Base-by-base conservation (phyloP, 2,329 filamentous ascomycete species). In the Diaporthe sp. region DNA sequence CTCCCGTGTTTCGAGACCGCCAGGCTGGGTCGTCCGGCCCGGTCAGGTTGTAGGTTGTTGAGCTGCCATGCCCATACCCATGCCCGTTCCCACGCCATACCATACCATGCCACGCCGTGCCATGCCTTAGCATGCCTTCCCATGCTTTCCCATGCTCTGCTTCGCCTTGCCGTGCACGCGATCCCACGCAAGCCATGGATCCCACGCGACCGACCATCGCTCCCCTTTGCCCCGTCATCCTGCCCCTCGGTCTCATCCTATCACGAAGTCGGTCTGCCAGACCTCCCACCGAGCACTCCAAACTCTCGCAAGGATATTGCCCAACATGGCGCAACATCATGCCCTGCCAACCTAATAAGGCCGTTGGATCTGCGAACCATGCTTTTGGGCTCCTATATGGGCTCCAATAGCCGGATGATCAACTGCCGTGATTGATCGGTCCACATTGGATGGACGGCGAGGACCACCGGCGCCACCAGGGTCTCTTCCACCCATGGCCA, bases 381-480 rank as follows among this genome's bases (percentile, higher is more conserved):
- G 49, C 72, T 49, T 53, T 68, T 39, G 61, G 37, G 28, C 47
- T 42, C 47, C 31, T 39, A 57, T 51, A 47, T 60, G 55, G 72
- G 61, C 72, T 71, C 47, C 72, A 61, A 70, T 31, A 44, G 75
- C 75, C 75, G 75, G 75, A 74, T 74, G 65, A 76, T 76, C 65
- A 65, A 65, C 65, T 75, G 75, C 72, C 75, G 75, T 72, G 72
- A 75, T 70, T 76, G 71, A 76, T 76, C 67, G 72, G 63, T 63
- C 63, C 47, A 71, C 51, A 53, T 70, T 70, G 65, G 65, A 70
- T 68, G 70, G 57, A 49, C 75, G 57, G 55, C 51, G 25, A 34
- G 28, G 3, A 53, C 31, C 49, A 55, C 34, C 61, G 47, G 47
- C 58, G 47, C 47, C 47, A 44, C 47, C 55, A 55, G 71, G 10